Base-by-base conservation (phyloP, 257 asterid species). In the Petunia axillaris region DNA sequence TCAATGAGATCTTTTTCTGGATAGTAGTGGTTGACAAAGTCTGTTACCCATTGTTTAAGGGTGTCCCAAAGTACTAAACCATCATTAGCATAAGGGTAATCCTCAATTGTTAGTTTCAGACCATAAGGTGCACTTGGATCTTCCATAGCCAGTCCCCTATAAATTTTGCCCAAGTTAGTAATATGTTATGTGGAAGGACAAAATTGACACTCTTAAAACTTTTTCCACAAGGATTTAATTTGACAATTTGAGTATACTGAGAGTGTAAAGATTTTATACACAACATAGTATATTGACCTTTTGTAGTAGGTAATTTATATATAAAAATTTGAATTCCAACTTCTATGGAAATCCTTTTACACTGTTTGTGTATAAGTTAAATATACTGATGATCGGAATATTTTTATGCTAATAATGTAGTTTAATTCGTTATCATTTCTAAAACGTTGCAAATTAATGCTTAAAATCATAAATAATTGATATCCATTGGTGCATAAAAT, bases 111-210 rank as follows among this genome's bases (percentile, higher is more conserved):
- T 65, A 94, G 84, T 84, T 88, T 94, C 39, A 93, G 67, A 13
- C 97, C 97, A 63, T 91, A 89, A 5, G 95, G 97, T 62, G 93
- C 91, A 0, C 50, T 82, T 67, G 93, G 90, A 82, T 94, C 98
- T 84, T 83, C 87, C 80, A 85, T 97, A 4, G 98, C 98, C 92
- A 94, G 76, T 78, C 98, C 98, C 84, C 97, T 94, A 63, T 16
- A 82, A 63, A 8, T n/a, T 16, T 62, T 43, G 43, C n/a, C 38
- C 37, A n/a, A 53, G 25, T 25, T 25, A 76, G 4, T 53, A 66
- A 25, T 15, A 44, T 68, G 40, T 44, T 46, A 67, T 25, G 5
- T 7, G 38, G 39, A 6, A 48, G 53, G 53, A 13, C 36, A 2
- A 0, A 13, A 46, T 40, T 2, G 36, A 5, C 15, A 5, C 38